Percentiles rank a stretch among this genome's conserved stretches.
These are phyloP conservation scores for Babesia bovis DNA, from an alignment of 169 alveolate genomes.

Conservation along the genomic window DNA sequence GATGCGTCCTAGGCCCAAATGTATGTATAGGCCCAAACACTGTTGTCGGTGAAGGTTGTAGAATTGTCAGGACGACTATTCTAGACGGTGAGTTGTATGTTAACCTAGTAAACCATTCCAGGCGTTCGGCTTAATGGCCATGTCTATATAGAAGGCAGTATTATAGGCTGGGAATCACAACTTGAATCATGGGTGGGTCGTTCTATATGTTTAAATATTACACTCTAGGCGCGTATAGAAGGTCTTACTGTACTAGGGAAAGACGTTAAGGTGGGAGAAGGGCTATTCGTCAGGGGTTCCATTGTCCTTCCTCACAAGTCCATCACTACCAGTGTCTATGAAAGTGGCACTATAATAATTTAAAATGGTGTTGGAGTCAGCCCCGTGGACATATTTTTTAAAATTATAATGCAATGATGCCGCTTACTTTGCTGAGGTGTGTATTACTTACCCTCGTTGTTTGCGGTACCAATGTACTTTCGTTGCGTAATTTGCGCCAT, in stretches of 20 bases:
- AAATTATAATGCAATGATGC: conserved; percentile 5
- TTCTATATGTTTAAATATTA: neutral
- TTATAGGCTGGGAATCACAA: conserved; percentile 64
- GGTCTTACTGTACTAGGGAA: conserved; percentile 63
- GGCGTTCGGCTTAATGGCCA: conserved; percentile 36
- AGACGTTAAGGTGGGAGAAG: conserved; percentile 40
- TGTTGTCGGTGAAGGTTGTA: conserved; percentile 88
- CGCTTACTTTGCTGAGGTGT: neutral
- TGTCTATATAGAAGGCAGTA: conserved; percentile 52
- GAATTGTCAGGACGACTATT: conserved; percentile 85
- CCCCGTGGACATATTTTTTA: neutral
- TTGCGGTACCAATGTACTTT: neutral
- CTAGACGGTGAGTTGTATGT: conserved; percentile 71
- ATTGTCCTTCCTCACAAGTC: conserved; percentile 65
- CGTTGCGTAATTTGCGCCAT: neutral
- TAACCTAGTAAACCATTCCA: neutral
- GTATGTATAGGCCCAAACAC: conserved; percentile 91
- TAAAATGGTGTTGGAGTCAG: neutral
- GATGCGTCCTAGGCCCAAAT: conserved; percentile 88
- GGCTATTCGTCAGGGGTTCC: conserved; percentile 51
- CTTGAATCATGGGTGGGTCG: conserved; percentile 46
- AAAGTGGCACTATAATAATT: conserved; percentile 51
- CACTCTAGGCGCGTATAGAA: conserved; percentile 44
- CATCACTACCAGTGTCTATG: conserved; percentile 44
- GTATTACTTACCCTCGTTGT: neutral